Conservation (phyloP, 2,329 filamentous ascomycete species). For the Neodidymelliopsis sp. region DNA sequence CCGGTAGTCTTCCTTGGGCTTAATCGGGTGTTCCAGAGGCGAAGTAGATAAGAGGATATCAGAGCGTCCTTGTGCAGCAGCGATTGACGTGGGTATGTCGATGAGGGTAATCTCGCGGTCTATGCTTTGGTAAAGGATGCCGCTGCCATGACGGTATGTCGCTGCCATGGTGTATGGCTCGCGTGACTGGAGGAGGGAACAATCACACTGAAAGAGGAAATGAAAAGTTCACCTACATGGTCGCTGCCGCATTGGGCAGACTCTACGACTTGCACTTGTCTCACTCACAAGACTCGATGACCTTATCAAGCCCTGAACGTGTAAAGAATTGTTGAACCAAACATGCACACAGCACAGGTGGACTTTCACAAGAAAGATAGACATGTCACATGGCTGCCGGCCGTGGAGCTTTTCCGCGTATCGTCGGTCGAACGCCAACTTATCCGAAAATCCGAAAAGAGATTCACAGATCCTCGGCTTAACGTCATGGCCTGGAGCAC, state of each 20-base stretch:
- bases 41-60: constrained; percentile 56
- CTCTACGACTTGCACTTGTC: not conserved
- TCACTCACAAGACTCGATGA: too few species aligned
- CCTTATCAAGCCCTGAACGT: too few species aligned
- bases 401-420: constrained; percentile 18
- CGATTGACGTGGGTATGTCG: constrained; percentile 75
- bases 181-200: not conserved
- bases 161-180: not conserved
- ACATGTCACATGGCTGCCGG: constrained; percentile 8
- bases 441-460: constrained; percentile 13
- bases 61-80: constrained; percentile 66
- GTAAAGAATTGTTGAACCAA: too few species aligned
- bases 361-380: too few species aligned
- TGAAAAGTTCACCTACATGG: not conserved
- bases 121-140: constrained; percentile 63
- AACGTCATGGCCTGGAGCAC: constrained; percentile 20
- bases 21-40: constrained; percentile 57
- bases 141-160: constrained; percentile 4
- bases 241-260: not conserved
- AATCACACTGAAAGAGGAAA: not conserved
- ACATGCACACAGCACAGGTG: too few species aligned
- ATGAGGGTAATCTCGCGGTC: constrained; percentile 64
- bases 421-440: constrained; percentile 14
- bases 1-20: constrained; percentile 58
- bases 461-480: constrained; percentile 17